Conservation (phyloP, 495 filamentous ascomycete species). For the Daldinia caldariorum region DNA sequence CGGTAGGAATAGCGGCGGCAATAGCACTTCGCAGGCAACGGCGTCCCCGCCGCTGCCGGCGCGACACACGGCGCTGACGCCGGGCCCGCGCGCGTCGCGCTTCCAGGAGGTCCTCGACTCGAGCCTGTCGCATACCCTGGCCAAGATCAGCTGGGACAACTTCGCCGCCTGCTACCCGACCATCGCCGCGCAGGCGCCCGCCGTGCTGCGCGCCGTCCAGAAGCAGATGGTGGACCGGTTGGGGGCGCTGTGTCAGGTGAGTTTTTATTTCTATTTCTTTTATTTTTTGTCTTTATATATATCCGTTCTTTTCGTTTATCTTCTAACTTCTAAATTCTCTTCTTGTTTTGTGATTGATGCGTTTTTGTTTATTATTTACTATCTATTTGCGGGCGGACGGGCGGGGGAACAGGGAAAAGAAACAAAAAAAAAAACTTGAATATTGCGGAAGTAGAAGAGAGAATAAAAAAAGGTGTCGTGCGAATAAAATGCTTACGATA, state of each 20-base stretch:
- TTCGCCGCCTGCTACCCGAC: conserved; percentile 92
- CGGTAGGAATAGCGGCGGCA: conserved; percentile 22
- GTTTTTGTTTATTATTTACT: too few species aligned
- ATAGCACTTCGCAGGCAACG: conserved; percentile 9
- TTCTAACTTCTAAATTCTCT: too few species aligned
- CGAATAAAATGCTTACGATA: background rate
- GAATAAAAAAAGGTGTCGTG: background rate
- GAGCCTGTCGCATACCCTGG: conserved; percentile 74
- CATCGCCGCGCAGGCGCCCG: conserved; percentile 73
- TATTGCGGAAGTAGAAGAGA: background rate
- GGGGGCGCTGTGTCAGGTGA: conserved; percentile 65
- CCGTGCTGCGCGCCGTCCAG: conserved; percentile 72
- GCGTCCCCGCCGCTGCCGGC: conserved; percentile 61
- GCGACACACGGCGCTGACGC: conserved; percentile 67
- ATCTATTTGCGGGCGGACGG: too few species aligned
- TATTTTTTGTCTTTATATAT: conserved; percentile 11
- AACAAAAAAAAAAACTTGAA: too few species aligned
- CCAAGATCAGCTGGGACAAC: conserved; percentile 76
- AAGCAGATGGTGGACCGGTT: conserved; percentile 73
- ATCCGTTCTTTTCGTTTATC: background rate
- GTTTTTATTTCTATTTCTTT: conserved; percentile 19
- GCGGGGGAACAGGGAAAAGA: too few species aligned
- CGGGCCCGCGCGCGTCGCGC: conserved; percentile 78
- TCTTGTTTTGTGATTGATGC: too few species aligned
- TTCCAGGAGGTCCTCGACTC: conserved; percentile 75